Base-by-base conservation (phyloP, 2,329 filamentous ascomycete genomes). In the Macrophomina phaseolina region DNA sequence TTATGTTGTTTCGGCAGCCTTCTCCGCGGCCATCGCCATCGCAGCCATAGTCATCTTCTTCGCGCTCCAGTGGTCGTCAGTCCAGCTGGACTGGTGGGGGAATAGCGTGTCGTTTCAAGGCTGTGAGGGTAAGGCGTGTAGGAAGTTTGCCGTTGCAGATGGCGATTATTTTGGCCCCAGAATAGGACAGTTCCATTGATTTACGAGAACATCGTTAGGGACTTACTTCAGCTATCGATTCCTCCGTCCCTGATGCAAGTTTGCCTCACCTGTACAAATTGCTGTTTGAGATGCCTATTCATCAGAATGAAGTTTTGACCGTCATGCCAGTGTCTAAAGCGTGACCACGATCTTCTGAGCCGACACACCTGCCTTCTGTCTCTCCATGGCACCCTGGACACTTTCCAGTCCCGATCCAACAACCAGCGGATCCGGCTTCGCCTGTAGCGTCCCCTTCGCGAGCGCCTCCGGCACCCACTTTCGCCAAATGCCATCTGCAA, bases 31-130 rank as follows among this genome's bases (percentile, higher is more conserved):
- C 5, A 82, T 91, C 5, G 87, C 89, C 12, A 76, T 92, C 23
- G 86, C 84, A 40, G 89, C 89, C 0, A 84, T 93, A 42, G 76
- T 92, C 67, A 89, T 92, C 67, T 91, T 93, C 81, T 87, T 91
- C 71, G 84, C 87, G 1, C 79, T 93, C 34, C 87, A 88, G 66
- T 75, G 92, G 70, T 89, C 89, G 2, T 80, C 82, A 40, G 28
- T 67, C 30, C 73, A 75, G 2, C 80, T 86, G 67, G 73, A 81
- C 9, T 92, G 90, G 88, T 90, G 86, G 79, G 87, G 87, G 9
- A 90, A 90, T 68, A 23, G 23, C 23, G 81, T 77, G 6, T 81
- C 81, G 3, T 73, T 81, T 53, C 68, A 60, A 60, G 30, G 79
- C 36, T 88, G 84, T 16, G 55, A 72, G 63, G 86, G 87, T 70